Evolutionary conservation across 2,329 filamentous ascomycete genomes (phyloP), one percentile per base, ranked within the genome.

Genomic region (Acephala macrosclerotiorum): DNA sequence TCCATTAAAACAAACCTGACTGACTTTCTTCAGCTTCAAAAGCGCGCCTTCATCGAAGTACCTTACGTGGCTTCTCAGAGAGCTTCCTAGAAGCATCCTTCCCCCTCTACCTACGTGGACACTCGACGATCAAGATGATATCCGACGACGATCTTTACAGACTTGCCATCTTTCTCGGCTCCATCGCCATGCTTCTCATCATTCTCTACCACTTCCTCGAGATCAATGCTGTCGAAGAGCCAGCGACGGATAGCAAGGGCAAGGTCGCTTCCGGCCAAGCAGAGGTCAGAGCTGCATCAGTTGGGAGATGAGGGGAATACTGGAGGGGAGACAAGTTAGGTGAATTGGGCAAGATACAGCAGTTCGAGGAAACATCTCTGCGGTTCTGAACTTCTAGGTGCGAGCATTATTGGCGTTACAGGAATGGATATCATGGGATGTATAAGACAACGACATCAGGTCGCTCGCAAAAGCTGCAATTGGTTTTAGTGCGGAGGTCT

Each of bases 201-300:
- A 89, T 99, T 35, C 81, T 97, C 33, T 98, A 99, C 81, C 94
- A 98, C 80, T 98, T 96, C 82, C 89, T 99, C 75, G 95, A 98
- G 79, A 87, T 97, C 82, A 98, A 99, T 77, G 88, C 93, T n/a
- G 84, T 85, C 71, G 85, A 90, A 65, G 80, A 82, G 29, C 66
- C 72, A 25, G 67, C 66, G 40, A 61, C 61, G 47, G 68, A 71
- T 22, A 64, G 33, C 56, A 74, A 72, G 68, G 53, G 62, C 47
- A 63, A 61, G 45, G 36, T 59, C 9, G 57, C 69, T 16, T 56
- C 64, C 53, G 55, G 67, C 9, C 65, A 67, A 56, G 57, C 57
- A 66, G 70, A 73, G 40, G 56, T 61, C 29, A 71, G 70, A 67
- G 60, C 61, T 18, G 64, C 45, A 40, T 68, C 64, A 20, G 36